Evolutionary conservation across 352 stramenopile species (phyloP), one percentile per base, ranked within the genome.

Genomic region (Pilasporangium apinafurcum): DNA sequence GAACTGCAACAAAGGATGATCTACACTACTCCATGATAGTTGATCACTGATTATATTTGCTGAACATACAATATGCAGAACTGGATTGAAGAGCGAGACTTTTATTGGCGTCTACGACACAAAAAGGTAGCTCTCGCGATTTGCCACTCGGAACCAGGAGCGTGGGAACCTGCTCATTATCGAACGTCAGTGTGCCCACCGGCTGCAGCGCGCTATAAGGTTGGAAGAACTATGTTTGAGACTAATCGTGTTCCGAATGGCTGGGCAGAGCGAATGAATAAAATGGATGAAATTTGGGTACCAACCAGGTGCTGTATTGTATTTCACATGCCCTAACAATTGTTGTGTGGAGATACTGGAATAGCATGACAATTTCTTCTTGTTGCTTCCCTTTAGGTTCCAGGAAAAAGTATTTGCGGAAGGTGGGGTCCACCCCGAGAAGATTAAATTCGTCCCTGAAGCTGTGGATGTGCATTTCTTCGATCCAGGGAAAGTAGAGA

Each of bases 161-260:
- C 88, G 13, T 98, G 92, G 92, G 52, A 90, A n/a, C 78, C 74
- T 1, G 65, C 83, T 1, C 53, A 57, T 30, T 95, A 92, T 54
- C 66, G 59, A 36, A 88, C 72, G 20, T 80, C 69, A 13, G 61
- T 58, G 16, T 95, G 77, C 64, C 85, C 78, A 7, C 80, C 79
- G 0, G 16, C 48, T 2, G 48, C 56, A 0, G 57, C 71, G 5
- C 37, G 36, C 37, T 95, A 86, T 52, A 70, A 45, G 0, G 72
- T 98, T 7, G 92, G 92, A 10, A 53, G 92, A 2, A 98, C 92
- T 2, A 98, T 98, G 92, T 98, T 98, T 47, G 92, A 98, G 65
- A 97, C 90, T 29, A 91, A 98, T 53, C 74, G 91, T 46, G 62
- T 97, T 38, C 90, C 91, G 6, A 68, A 54, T n/a, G 91, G 87